These are phyloP conservation scores for Leccinum pallidistipes DNA, from an alignment of 1,284 basidiomycete species.

Conservation along the genomic window DNA sequence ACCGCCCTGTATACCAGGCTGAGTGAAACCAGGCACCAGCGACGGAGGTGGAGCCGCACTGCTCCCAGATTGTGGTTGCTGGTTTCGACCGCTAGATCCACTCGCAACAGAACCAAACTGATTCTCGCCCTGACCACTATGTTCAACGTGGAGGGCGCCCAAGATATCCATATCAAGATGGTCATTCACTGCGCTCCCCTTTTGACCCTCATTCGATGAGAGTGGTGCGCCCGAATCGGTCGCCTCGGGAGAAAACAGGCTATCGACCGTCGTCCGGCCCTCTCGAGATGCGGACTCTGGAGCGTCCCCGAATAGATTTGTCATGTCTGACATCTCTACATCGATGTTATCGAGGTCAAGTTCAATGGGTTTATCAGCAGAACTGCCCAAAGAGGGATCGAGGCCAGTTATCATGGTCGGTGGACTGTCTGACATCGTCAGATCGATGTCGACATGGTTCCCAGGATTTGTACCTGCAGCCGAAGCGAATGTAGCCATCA, in stretches of 20 bases:
- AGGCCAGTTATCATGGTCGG: slow-evolving; percentile 35
- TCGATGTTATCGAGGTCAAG: slow-evolving; percentile 70
- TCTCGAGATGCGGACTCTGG: slow-evolving; percentile 36
- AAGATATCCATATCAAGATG: slow-evolving; percentile 34
- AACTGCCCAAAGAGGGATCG: slow-evolving; percentile 49
- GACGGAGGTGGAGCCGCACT: slow-evolving; percentile 36
- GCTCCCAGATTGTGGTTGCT: slow-evolving; percentile 23
- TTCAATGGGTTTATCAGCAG: slow-evolving; percentile 78
- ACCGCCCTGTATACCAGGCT: slow-evolving; percentile 15
- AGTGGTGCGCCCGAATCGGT: slow-evolving; percentile 18
- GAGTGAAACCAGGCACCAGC: slow-evolving; percentile 40
- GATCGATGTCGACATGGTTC: slow-evolving; percentile 44
- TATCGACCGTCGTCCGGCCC: slow-evolving; percentile 36
- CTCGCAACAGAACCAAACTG: slow-evolving; percentile 26
- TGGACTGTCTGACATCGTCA: slow-evolving; percentile 33
- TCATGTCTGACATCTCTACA: slow-evolving; percentile 55
- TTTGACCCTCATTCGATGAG: slow-evolving; percentile 20
- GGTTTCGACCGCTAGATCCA: slow-evolving; percentile 13
- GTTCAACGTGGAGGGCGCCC: slow-evolving; percentile 24
- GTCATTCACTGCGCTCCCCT: slow-evolving; percentile 6
- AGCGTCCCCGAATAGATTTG: slow-evolving; percentile 52
- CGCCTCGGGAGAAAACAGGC: slow-evolving; percentile 47
- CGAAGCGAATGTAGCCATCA: slow-evolving; percentile 60
- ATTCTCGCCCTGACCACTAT: slow-evolving; percentile 17
- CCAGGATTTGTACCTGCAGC: slow-evolving; percentile 32